phyloP scores from a whole-genome alignment of 2,329 filamentous ascomycete species.

The Ceratocystis smalleyi region DNA sequence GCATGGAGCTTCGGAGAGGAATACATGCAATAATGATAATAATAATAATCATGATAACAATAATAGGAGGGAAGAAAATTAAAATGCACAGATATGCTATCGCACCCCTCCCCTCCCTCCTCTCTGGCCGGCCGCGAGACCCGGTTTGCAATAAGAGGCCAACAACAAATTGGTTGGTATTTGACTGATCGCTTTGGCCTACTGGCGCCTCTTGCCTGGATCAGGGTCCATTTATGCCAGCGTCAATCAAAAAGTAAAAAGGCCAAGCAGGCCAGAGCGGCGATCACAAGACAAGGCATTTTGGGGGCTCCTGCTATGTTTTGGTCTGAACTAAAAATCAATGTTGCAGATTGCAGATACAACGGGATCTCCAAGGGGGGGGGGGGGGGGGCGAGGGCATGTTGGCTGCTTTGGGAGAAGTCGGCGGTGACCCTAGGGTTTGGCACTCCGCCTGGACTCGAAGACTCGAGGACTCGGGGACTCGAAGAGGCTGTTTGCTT shows the following conservation, averaged over 20 bases:
- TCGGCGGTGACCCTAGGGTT: not conserved
- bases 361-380: not conserved
- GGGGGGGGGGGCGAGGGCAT: too few species aligned
- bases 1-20: not conserved
- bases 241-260: not conserved
- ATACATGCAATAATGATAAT: not conserved
- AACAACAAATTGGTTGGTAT: not conserved
- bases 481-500: not conserved
- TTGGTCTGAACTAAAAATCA: slow-evolving; percentile 1
- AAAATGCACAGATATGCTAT: not conserved
- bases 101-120: not conserved
- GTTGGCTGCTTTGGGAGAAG: too few species aligned
- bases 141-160: not conserved
- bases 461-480: not conserved
- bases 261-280: not conserved
- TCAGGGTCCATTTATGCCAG: not conserved
- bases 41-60: not conserved
- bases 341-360: not conserved
- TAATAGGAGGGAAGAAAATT: not conserved
- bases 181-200: not conserved
- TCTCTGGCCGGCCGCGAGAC: not conserved
- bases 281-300: slow-evolving; percentile 4
- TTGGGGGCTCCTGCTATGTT: not conserved
- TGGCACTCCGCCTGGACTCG: not conserved
- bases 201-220: not conserved